Conservation (phyloP, 257 asterid genomes). For the Paraleonurus japonicus region DNA sequence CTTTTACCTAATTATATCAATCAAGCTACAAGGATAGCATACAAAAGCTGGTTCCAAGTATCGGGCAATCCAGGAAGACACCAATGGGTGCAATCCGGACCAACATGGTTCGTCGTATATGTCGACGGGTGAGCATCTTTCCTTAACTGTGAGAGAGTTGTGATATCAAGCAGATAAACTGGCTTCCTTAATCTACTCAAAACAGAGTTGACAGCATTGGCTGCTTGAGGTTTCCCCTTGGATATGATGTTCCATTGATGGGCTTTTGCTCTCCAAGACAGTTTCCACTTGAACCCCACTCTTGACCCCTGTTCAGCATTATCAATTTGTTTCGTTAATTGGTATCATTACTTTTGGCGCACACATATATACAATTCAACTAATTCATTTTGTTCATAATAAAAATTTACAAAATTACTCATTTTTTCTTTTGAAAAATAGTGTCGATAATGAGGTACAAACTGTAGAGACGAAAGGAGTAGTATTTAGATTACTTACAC, state of each 20-base stretch:
- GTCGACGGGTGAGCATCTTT: neutral
- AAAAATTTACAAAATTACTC: too few relatives aligned
- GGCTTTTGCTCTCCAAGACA: neutral
- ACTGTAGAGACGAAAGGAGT: too few relatives aligned
- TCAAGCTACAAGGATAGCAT: neutral
- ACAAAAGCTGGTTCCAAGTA: neutral
- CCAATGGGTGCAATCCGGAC: neutral
- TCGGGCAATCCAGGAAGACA: neutral
- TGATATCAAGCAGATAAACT: neutral
- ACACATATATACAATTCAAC: too few relatives aligned
- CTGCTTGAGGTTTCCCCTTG: neutral
- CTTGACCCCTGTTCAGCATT: neutral
- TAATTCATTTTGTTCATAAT: too few relatives aligned
- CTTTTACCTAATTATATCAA: too few relatives aligned
- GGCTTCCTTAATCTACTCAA: neutral
- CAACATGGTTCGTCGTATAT: neutral
- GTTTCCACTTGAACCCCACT: neutral
- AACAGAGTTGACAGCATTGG: neutral
- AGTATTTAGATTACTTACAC: conserved; percentile 32
- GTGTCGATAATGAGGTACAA: too few relatives aligned
- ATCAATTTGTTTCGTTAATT: too few relatives aligned
- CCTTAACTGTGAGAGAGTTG: neutral
- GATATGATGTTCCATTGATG: neutral
- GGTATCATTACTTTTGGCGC: too few relatives aligned
- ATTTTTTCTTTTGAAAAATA: too few relatives aligned